Evolutionary conservation across 768 basidiomycete genomes (phyloP).

Genomic region (Lactarius vividus): DNA sequence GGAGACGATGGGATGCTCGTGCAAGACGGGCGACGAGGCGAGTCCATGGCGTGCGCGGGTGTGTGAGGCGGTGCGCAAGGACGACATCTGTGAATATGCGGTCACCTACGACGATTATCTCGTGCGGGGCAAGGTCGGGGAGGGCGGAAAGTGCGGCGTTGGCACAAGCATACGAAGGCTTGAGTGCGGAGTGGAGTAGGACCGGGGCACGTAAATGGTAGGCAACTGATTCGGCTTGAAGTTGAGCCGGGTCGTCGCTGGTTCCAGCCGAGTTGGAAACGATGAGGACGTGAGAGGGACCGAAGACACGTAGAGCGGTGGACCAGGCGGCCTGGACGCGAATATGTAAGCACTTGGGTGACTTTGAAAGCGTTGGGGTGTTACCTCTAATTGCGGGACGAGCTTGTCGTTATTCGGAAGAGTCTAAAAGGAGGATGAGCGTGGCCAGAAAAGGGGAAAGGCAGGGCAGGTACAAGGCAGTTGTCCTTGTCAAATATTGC

Average conservation of each 20-base stretch:
- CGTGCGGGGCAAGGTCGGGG: slow-evolving; percentile 54
- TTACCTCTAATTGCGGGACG: slow-evolving; percentile 71
- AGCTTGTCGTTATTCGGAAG: slow-evolving; percentile 72
- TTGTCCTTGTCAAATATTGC: slow-evolving; percentile 98
- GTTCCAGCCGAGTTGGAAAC: slow-evolving; percentile 96
- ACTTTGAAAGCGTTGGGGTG: not conserved
- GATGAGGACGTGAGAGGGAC: slow-evolving; percentile 75
- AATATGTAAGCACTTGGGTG: not conserved
- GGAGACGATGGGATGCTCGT: not conserved
- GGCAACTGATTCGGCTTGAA: slow-evolving; percentile 90
- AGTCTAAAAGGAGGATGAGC: slow-evolving; percentile 51
- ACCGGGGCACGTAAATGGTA: slow-evolving; percentile 78
- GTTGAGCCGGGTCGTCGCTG: slow-evolving; percentile 65
- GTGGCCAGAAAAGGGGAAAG: not conserved
- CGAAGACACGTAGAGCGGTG: slow-evolving; percentile 69
- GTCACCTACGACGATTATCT: slow-evolving; percentile 86
- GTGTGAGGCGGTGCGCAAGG: slow-evolving; percentile 71
- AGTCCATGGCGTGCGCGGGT: slow-evolving; percentile 15
- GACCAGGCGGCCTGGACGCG: slow-evolving; percentile 64
- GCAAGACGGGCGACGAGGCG: slow-evolving; percentile 17
- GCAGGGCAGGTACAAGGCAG: slow-evolving; percentile 63
- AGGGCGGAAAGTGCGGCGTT: slow-evolving; percentile 49
- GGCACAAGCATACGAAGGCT: slow-evolving; percentile 81
- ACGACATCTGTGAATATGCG: slow-evolving; percentile 90
- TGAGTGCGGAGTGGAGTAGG: slow-evolving; percentile 68